Evolutionary conservation across 140 eudicot species (phyloP), one percentile per base, ranked within the genome.

Genomic region (Oenanthe javanica): DNA sequence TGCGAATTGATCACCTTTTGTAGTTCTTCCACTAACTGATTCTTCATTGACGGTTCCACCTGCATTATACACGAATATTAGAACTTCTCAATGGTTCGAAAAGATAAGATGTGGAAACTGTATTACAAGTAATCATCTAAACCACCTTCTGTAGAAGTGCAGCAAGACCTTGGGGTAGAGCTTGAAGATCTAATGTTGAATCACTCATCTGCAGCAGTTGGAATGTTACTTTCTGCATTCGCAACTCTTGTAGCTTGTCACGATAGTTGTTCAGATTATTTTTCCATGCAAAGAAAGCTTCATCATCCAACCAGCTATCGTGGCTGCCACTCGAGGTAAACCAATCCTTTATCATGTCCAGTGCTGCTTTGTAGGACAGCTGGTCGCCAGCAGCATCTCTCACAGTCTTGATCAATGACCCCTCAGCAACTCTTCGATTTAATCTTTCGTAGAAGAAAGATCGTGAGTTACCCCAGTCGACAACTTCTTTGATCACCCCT

Each of bases 101-200:
- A 36, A 0, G 18, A 76, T 38, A 6, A 23, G 18, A 78, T 11
- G n/a, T 46, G 2, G 70, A 61, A 61, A 61, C 11, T 1, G 11
- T 51, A 3, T n/a, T 2, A 18, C 10, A 55, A 21, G 38, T 25
- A 43, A n/a, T 11, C 8, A 16, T 45, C 46, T 6, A 49, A 10
- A 54, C 81, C 81, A 92, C 98, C 97, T 89, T 87, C 81, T 81
- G 72, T 64, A 95, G 82, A 79, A 95, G 90, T 43, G 91, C 89
- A 54, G 93, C 93, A 51, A 95, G 88, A n/a, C 93, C 92, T 40
- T 79, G 91, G 0, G 97, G 97, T 69, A 95, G 87, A 40, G 92
- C 99, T 80, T 86, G 85, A 72, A 95, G 82, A 88, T 92, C 97
- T 77, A 78, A 79, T 5, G 88, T 61, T 42, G 97, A 90, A 72